phyloP scores from a whole-genome alignment of 805 yeast genomes.

The Candida loeiensis region DNA sequence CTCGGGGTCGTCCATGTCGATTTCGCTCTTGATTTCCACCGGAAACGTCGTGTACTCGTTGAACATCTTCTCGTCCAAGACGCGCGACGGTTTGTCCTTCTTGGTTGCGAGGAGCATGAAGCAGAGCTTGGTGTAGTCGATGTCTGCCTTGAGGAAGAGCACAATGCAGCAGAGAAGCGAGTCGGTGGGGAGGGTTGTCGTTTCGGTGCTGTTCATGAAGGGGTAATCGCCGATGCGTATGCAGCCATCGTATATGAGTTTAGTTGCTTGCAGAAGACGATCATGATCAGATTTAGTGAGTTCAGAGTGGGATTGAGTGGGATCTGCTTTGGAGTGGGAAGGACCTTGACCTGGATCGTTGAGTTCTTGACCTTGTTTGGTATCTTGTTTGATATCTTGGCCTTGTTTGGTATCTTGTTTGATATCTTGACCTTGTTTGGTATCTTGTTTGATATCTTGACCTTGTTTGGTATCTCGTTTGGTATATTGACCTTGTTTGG shows the following conservation, averaged over 20 bases:
- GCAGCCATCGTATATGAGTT: constrained; percentile 5
- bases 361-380: no score
- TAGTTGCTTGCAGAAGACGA: no score
- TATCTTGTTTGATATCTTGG: no score
- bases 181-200: constrained; percentile 4
- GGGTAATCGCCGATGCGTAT: constrained; percentile 13
- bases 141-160: constrained; percentile 5
- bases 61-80: constrained; percentile 6
- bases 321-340: no score
- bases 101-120: constrained; percentile 5
- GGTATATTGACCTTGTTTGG: constrained; percentile 5
- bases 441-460: no score
- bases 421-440: no score
- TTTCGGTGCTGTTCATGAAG: constrained; percentile 8
- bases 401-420: no score
- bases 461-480: background rate
- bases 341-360: no score
- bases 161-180: constrained; percentile 3
- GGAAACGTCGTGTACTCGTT: constrained; percentile 7
- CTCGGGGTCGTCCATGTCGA: constrained; percentile 13
- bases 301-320: no score
- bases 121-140: constrained; percentile 6
- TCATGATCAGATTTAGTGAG: no score
- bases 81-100: constrained; percentile 1
- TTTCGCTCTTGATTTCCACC: constrained; percentile 19